Percentiles rank a stretch among this genome's conserved stretches.
Conservation (phyloP, 257 asterid genomes). For the Solanum clarkiae region DNA sequence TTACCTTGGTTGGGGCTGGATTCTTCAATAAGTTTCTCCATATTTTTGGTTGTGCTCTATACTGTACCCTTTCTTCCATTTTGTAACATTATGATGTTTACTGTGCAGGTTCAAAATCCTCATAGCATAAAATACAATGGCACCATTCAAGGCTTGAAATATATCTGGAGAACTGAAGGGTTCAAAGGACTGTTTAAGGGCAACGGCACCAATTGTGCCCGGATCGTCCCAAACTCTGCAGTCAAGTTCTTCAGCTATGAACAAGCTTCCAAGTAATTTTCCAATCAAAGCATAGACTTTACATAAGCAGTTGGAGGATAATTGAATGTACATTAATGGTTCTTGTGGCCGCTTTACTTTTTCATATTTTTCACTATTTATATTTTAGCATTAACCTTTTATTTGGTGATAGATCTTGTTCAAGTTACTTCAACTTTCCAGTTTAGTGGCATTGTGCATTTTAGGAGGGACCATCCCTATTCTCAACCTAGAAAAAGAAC, state of each 20-base stretch:
- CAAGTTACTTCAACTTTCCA: neutral
- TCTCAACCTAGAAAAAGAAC: neutral
- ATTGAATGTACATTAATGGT: neutral
- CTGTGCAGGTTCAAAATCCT: slow-evolving; percentile 80
- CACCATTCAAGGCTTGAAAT: slow-evolving; percentile 78
- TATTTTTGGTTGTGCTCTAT: no score
- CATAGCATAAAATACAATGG: slow-evolving; percentile 74
- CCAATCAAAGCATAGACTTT: neutral
- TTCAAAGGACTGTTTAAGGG: slow-evolving; percentile 76
- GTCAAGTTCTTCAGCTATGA: slow-evolving; percentile 99
- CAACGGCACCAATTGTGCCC: slow-evolving; percentile 88
- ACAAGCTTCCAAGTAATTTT: slow-evolving; percentile 84
- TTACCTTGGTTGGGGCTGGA: no score
- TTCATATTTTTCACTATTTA: neutral
- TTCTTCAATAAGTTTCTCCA: no score
- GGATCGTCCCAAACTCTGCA: slow-evolving; percentile 92
- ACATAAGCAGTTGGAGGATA: neutral
- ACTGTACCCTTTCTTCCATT: no score
- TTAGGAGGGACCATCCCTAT: neutral
- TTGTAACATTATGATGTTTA: neutral
- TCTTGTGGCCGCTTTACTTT: neutral
- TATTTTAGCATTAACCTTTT: neutral
- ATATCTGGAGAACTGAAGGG: slow-evolving; percentile 81
- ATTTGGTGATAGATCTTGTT: neutral
- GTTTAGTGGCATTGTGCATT: neutral